These are phyloP conservation scores for Monsonia emarginata DNA, from an alignment of 441 rosid species.

Conservation along the genomic window DNA sequence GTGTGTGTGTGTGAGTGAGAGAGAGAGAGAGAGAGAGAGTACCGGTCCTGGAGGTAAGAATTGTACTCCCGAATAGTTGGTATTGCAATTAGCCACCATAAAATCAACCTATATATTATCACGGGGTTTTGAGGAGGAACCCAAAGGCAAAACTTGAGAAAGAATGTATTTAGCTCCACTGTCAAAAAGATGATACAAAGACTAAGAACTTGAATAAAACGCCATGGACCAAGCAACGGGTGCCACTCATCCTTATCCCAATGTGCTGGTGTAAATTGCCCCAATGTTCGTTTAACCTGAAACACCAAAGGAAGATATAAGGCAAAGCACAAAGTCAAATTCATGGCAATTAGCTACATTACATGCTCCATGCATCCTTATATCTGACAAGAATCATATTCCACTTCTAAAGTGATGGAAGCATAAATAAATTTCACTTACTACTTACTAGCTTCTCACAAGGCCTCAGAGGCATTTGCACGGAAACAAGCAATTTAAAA, in stretches of 20 bases:
- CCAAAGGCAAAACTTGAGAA: constrained; percentile 96
- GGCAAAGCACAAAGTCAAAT: neutral
- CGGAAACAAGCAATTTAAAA: no score
- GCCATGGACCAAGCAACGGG: constrained; percentile 95
- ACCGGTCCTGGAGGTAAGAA: constrained; percentile 93
- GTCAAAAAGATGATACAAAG: constrained; percentile 86
- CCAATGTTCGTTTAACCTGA: constrained; percentile 82
- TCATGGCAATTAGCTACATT: no score
- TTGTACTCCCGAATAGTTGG: constrained; percentile 96
- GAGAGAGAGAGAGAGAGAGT: constrained; percentile 20
- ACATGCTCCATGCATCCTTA: no score
- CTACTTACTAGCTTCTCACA: no score
- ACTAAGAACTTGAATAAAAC: constrained; percentile 86
- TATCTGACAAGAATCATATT: no score
- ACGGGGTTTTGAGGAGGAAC: constrained; percentile 92
- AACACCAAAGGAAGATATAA: neutral
- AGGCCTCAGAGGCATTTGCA: no score
- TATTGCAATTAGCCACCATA: constrained; percentile 98
- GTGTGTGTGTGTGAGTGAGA: no score
- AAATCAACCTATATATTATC: constrained; percentile 75
- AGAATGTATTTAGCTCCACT: constrained; percentile 94
- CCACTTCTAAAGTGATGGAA: no score
- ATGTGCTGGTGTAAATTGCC: constrained; percentile 96
- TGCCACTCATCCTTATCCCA: constrained; percentile 99
- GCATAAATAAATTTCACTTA: no score